Conservation (phyloP, 345 rosid genomes). For the Brassica juncea region DNA sequence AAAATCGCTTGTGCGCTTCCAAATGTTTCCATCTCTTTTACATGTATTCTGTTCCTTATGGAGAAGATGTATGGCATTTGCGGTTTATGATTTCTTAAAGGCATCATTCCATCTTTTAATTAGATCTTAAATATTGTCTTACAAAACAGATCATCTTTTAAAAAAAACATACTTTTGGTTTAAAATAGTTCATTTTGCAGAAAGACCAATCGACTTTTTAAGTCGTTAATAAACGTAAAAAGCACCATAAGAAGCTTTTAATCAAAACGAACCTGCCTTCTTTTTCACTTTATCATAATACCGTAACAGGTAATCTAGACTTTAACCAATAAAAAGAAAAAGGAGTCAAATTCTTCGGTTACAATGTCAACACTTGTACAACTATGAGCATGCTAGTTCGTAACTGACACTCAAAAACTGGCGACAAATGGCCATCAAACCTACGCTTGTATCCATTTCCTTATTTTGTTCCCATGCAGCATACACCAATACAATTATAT, state of each 20-base stretch:
- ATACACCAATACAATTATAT: constrained; percentile 20
- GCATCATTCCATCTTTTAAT: too few relatives aligned
- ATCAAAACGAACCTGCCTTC: background rate
- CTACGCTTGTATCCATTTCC: constrained; percentile 32
- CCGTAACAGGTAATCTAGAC: background rate
- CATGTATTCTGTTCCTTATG: too few relatives aligned
- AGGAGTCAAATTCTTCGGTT: constrained; percentile 5
- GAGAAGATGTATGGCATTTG: too few relatives aligned
- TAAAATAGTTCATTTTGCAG: background rate
- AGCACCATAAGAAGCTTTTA: background rate
- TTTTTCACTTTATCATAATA: background rate
- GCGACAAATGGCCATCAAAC: constrained; percentile 30
- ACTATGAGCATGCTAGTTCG: background rate
- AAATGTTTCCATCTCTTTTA: too few relatives aligned
- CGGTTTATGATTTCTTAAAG: too few relatives aligned
- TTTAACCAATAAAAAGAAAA: background rate
- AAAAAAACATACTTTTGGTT: background rate
- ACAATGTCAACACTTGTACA: constrained; percentile 16
- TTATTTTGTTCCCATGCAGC: constrained; percentile 33
- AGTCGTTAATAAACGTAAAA: background rate
- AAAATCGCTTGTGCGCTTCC: too few relatives aligned
- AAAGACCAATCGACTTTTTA: background rate
- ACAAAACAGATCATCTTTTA: too few relatives aligned
- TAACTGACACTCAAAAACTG: constrained; percentile 21
- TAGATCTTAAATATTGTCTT: too few relatives aligned